Evolutionary conservation across 164 flowering plant genomes (phyloP).

Genomic region (Santalum album): DNA sequence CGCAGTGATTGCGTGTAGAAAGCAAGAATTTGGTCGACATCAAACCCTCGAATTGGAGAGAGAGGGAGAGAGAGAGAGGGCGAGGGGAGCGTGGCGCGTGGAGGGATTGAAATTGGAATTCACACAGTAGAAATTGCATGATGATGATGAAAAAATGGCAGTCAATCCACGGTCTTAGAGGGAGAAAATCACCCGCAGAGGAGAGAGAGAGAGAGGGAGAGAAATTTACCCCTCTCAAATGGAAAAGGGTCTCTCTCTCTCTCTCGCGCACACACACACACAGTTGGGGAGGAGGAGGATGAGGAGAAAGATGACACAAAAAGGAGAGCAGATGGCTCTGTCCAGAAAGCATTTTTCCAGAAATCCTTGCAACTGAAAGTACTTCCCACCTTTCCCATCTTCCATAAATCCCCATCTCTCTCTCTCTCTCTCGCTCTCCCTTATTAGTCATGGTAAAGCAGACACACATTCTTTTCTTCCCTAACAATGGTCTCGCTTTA

Average conservation of each 20-base stretch:
- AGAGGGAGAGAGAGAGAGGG: neutral
- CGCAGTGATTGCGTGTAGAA: conserved; percentile 54
- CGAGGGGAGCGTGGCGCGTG: no score
- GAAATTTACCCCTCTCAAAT: neutral
- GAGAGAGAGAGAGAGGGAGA: conserved; percentile 4
- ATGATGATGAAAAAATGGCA: conserved; percentile 10
- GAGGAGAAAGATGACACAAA: no score
- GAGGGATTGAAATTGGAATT: no score
- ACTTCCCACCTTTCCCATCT: conserved; percentile 16
- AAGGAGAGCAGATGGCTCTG: conserved; percentile 21
- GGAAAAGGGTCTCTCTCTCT: neutral
- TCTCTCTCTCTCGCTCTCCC: neutral
- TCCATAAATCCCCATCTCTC: conserved; percentile 22
- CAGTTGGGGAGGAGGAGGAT: no score
- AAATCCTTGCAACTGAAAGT: conserved; percentile 31
- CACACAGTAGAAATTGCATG: no score
- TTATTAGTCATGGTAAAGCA: conserved; percentile 1
- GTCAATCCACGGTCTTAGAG: conserved; percentile 15
- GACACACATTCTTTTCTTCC: neutral
- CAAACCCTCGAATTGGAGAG: conserved; percentile 7
- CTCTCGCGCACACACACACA: neutral
- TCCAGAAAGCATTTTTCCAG: conserved; percentile 39
- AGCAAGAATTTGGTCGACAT: conserved; percentile 39
- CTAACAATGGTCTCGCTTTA: neutral
- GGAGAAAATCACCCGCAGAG: neutral